Base-by-base conservation (phyloP, 2,329 filamentous ascomycete genomes). In the Fusarium scirpi region DNA sequence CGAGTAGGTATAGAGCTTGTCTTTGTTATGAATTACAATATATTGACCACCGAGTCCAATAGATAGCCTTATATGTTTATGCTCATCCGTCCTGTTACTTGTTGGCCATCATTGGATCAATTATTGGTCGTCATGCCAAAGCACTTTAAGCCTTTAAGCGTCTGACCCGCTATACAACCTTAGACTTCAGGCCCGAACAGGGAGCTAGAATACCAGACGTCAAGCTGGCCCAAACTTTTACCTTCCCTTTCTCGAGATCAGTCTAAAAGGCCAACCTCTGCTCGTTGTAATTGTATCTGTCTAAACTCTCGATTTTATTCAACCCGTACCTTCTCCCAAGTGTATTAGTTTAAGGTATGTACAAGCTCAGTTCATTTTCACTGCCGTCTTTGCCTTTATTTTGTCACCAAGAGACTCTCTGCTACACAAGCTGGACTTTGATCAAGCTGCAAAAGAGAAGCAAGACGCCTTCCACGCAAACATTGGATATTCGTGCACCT, bases 181-280 rank as follows among this genome's bases (percentile, higher is more conserved):
- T 75, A 80, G 72, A 78, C 74, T 76, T 80, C 76, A 79, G 78
- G 78, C 78, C 69, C 62, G 67, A 74, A 77, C 61, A 54, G 57
- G 59, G 27, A 56, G 54, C 70, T 65, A 69, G 68, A 66, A 60
- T 66, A 64, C 64, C 52, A 61, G 51, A 55, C 57, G 32, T 55
- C 58, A 61, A 65, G 62, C 67, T 67, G 51, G 66, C 56, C 63
- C 51, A 72, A 76, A 78, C 77, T 75, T 74, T 78, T 78, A 77
- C 73, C 63, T 65, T 59, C 65, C 69, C 65, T 68, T 77, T 61
- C 68, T 62, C n/a, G 69, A 74, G 71, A 70, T 71, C 74, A 76
- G 72, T 72, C 65, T 65, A 65, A 65, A 61, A 67, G 67, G 64
- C 46, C 71, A 66, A 58, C 69, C 58, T 67, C 72, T 58, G 66